phyloP scores from a whole-genome alignment of 345 rosid species.

The Mallotus nudiflorus region DNA sequence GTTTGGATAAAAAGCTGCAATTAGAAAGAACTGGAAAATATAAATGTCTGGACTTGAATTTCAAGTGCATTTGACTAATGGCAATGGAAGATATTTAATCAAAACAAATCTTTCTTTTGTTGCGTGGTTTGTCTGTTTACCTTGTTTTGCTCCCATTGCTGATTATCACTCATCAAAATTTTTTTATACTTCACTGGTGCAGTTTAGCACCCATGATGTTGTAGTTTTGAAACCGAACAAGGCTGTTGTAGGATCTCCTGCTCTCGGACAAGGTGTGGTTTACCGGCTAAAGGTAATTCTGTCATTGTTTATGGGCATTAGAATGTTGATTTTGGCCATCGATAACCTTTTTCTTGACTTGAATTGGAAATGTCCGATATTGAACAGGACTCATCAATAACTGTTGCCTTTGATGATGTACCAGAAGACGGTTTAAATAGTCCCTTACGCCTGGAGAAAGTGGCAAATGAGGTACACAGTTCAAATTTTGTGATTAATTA shows the following conservation, averaged over 20 bases:
- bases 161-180: conserved; percentile 1
- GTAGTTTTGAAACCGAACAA: conserved; percentile 84
- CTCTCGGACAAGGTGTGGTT: conserved; percentile 95
- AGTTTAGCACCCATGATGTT: conserved; percentile 91
- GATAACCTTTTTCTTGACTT: conserved; percentile 6
- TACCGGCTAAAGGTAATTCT: conserved; percentile 67
- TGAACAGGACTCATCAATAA: conserved; percentile 76
- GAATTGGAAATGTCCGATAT: conserved; percentile 3
- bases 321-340: conserved; percentile 10
- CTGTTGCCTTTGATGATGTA: conserved; percentile 81
- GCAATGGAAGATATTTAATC: neutral
- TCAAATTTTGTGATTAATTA: neutral
- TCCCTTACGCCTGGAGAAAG: conserved; percentile 78
- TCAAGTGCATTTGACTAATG: neutral
- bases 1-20: neutral
- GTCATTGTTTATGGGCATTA: neutral
- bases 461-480: conserved; percentile 80
- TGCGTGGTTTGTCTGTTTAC: neutral
- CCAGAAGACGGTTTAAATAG: conserved; percentile 87
- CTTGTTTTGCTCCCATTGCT: neutral
- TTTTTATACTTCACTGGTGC: conserved; percentile 20
- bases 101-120: neutral
- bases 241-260: conserved; percentile 78
- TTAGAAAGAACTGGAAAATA: neutral
- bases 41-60: neutral